A percentile compares a stretch with the other conserved stretches of the same genome.
Conservation (phyloP, 495 filamentous ascomycete species). For the Trichoderma orchidacearum region DNA sequence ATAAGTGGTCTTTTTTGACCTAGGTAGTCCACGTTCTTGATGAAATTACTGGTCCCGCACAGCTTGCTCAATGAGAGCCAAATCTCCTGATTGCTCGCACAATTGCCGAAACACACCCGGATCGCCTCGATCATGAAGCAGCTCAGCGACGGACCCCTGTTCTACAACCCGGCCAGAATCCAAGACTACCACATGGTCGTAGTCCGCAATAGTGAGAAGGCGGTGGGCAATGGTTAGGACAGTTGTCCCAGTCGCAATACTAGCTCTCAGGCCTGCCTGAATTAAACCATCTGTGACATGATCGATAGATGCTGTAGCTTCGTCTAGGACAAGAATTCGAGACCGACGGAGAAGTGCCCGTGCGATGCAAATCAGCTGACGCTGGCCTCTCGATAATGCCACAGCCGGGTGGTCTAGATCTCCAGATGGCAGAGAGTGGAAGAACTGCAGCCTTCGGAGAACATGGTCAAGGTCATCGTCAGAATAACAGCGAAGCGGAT, state of each 20-base stretch:
- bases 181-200: conserved; percentile 91
- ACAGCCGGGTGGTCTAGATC: conserved; percentile 75
- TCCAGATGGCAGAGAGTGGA: conserved; percentile 70
- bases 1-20: conserved; percentile 76
- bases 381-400: conserved; percentile 93
- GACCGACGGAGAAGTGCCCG: conserved; percentile 85
- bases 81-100: not conserved
- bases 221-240: conserved; percentile 96
- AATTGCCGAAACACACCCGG: not conserved
- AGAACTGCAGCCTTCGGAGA: conserved; percentile 78
- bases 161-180: conserved; percentile 86
- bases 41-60: conserved; percentile 90
- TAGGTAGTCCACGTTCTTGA: conserved; percentile 52
- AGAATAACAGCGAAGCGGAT: conserved; percentile 82
- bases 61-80: conserved; percentile 57
- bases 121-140: conserved; percentile 53
- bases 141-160: conserved; percentile 71
- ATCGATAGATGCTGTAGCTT: conserved; percentile 96
- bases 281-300: conserved; percentile 96
- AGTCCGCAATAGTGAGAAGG: conserved; percentile 90
- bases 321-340: conserved; percentile 93
- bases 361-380: conserved; percentile 88
- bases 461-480: conserved; percentile 84
- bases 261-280: conserved; percentile 82
- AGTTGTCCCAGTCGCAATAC: conserved; percentile 50